Percentiles rank a stretch among this genome's conserved stretches.
These are phyloP conservation scores for Neurospora tetrasperma DNA, from an alignment of 495 filamentous ascomycete species.

Conservation along the genomic window DNA sequence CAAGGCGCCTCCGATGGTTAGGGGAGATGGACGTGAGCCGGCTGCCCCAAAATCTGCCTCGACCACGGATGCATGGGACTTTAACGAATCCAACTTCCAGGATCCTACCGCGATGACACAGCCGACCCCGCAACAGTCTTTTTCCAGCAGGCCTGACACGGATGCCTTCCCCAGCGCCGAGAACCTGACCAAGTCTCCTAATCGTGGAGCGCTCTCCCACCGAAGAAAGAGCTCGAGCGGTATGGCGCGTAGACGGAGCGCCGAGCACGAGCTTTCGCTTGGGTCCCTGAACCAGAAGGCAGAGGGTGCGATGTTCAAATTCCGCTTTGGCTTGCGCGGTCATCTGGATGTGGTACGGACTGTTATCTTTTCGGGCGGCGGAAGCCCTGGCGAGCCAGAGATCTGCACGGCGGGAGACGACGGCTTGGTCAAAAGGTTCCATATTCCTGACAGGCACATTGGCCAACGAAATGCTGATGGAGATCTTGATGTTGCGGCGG, in stretches of 20 bases:
- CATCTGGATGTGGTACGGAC: constrained; percentile 89
- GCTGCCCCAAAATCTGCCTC: constrained; percentile 30
- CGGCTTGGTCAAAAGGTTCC: constrained; percentile 91
- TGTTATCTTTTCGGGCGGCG: constrained; percentile 91
- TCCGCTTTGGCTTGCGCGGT: constrained; percentile 82
- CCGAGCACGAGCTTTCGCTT: constrained; percentile 43
- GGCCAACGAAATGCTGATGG: constrained; percentile 39
- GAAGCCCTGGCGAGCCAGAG: constrained; percentile 87
- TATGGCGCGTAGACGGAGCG: constrained; percentile 43
- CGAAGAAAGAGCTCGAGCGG: constrained; percentile 72
- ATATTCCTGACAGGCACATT: constrained; percentile 62
- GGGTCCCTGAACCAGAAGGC: constrained; percentile 36
- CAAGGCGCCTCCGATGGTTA: constrained; percentile 9
- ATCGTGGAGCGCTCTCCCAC: constrained; percentile 58
- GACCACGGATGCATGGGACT: constrained; percentile 70
- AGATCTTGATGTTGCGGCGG: constrained; percentile 82
- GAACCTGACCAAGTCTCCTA: constrained; percentile 68
- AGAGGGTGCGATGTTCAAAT: constrained; percentile 70
- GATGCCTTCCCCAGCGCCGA: constrained; percentile 80
- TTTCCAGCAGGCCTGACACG: constrained; percentile 58
- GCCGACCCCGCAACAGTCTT: constrained; percentile 22
- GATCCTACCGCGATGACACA: constrained; percentile 32
- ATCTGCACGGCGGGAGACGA: constrained; percentile 96
- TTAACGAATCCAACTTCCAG: constrained; percentile 59
- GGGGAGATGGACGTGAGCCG: constrained; percentile 14